Base-by-base conservation (phyloP, 441 rosid genomes). In the Oxalis stricta region DNA sequence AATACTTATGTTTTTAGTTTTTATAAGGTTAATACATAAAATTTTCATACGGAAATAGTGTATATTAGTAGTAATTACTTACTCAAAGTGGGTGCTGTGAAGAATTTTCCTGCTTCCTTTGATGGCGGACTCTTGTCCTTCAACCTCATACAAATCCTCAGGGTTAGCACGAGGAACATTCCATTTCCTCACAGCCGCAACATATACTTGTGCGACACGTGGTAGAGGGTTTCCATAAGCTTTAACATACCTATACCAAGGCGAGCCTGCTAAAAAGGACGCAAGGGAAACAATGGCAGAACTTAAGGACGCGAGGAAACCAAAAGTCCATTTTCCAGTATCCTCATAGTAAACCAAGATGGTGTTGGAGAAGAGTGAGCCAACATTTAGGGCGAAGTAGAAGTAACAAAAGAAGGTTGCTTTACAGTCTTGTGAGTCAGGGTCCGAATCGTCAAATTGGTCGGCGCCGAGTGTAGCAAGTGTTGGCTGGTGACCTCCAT, bases 391-490 rank as follows among this genome's bases (percentile, higher is more conserved):
- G 31, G 95, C 81, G 1, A 92, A 65, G 73, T 92, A 92, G 62
- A 87, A 92, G 79, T 84, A 87, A 76, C 99, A 82, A 49, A 87
- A 92, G 47, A 87, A 92, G 2, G 95, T 67, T 4, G 82, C 76
- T 58, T 92, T 92, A 7, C 97, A 84, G 58, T 62, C 74, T 0
- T 75, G 77, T 75, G 84, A 95, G 46, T 62, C 71, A 7, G 82
- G 75, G 58, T 92, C 81, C 21, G 82, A 85, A 59, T 82, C 95
- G 23, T 92, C 97, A 52, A 84, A 92, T 42, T 92, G 99, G 50
- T 92, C 99, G 2, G 99, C 94, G 20, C 99, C 99, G 11, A 92
- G 71, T 4, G 99, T 87, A 34, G 94, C 97, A 12, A 87, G 84
- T 45, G 60, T 84, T 12, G 99, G 99, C 32, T 92, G 97, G 60